Base-by-base conservation (phyloP, 2,329 filamentous ascomycete genomes). In the Colletotrichum zoysiae region DNA sequence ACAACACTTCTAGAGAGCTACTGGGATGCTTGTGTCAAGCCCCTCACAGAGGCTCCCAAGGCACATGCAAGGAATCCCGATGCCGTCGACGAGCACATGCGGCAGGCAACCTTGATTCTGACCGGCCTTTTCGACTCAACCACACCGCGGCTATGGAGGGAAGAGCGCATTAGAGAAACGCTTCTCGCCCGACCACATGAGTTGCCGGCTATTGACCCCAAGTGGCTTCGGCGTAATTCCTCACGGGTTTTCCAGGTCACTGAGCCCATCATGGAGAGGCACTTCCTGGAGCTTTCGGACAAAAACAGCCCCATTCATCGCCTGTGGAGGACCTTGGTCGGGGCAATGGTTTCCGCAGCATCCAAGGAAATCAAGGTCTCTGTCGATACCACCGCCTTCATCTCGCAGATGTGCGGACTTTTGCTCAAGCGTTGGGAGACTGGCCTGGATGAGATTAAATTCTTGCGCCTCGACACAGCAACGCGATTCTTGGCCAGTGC, bases 291-390 rank as follows among this genome's bases (percentile, higher is more conserved):
- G 20, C 78, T 95, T n/a, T 86, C 88, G 11, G 85, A 89, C 61
- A 85, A 88, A 1, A 87, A 87, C 23, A 93, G 89, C 74, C 76
- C 81, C 12, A 78, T 84, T 0, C 84, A 81, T 60, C 84, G 82
- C 9, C 84, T 93, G 48, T 93, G 91, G 91, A 80, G 83, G 38
- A 84, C 87, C 1, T 83, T 94, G 16, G 84, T 93, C 55, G 82
- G 84, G 4, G 88, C 91, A 1, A 84, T 95, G 35, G 87, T 90
- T 2, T 87, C 88, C 60, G 92, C 93, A 50, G 91, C 91, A 33
- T 88, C 87, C 53, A 97, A 97, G 81, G 96, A 99, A 81, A 92
- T 99, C 76, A 97, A 95, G 76, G 91, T 95, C 8, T 95, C 94
- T 0, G 88, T 88, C 16, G 95, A 98, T 73, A 93, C 95, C 1